These are phyloP conservation scores for Aspergillus indologenus DNA, from an alignment of 495 filamentous ascomycete species.

Conservation along the genomic window DNA sequence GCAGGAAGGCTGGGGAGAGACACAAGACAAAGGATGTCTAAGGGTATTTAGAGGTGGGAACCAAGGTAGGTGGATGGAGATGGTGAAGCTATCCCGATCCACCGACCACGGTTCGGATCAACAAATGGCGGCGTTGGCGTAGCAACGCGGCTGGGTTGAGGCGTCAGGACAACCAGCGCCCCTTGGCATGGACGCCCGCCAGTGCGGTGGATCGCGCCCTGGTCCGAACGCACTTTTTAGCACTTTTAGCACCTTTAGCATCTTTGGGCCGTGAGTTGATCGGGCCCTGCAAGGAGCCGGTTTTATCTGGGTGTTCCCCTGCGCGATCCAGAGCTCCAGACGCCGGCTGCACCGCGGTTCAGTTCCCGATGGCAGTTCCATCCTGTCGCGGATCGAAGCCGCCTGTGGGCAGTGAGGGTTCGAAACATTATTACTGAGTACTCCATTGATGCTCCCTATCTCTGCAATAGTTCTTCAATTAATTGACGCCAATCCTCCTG, in stretches of 20 bases:
- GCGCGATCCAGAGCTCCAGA: slow-evolving; percentile 15
- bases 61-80: slow-evolving; percentile 28
- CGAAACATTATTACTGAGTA: slow-evolving; percentile 25
- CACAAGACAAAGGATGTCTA: slow-evolving; percentile 27
- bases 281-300: slow-evolving; percentile 22
- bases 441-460: slow-evolving; percentile 19
- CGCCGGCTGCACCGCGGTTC: background rate
- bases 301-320: slow-evolving; percentile 6
- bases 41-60: slow-evolving; percentile 33
- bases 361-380: slow-evolving; percentile 7
- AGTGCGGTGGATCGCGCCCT: slow-evolving; percentile 24
- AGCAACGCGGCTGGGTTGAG: slow-evolving; percentile 33
- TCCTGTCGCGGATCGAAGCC: slow-evolving; percentile 5
- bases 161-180: slow-evolving; percentile 35
- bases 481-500: slow-evolving; percentile 16
- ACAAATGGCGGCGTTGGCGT: slow-evolving; percentile 44
- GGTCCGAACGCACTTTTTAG: slow-evolving; percentile 14
- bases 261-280: slow-evolving; percentile 16
- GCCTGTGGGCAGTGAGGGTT: slow-evolving; percentile 23
- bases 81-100: slow-evolving; percentile 39
- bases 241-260: too few relatives aligned
- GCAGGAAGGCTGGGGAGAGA: slow-evolving; percentile 15
- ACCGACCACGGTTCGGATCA: slow-evolving; percentile 43
- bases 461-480: slow-evolving; percentile 21
- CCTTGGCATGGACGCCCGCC: slow-evolving; percentile 18